Evolutionary conservation across 495 filamentous ascomycete genomes (phyloP).

Genomic region (Aspergillus steynii): DNA sequence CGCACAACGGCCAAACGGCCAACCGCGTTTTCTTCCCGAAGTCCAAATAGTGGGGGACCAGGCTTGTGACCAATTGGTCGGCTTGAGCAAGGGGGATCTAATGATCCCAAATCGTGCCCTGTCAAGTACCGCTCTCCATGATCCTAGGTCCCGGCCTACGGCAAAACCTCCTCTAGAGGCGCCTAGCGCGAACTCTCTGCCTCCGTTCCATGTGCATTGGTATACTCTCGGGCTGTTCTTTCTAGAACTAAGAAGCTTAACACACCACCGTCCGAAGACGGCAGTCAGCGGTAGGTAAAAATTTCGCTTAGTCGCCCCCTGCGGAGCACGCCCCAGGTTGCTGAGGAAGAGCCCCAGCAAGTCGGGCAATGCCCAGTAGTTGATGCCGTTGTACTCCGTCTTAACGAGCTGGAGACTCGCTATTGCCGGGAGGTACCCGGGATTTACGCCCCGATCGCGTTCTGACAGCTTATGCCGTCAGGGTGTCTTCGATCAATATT

Average conservation of each 20-base stretch:
- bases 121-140: constrained; percentile 7
- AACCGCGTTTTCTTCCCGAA: background rate
- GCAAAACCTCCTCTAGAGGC: constrained; percentile 4
- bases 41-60: constrained; percentile 8
- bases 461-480: constrained; percentile 2
- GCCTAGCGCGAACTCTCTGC: constrained; percentile 4
- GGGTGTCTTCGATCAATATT: constrained; percentile 3
- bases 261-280: constrained; percentile 17
- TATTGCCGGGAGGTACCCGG: background rate
- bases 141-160: background rate
- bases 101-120: constrained; percentile 4
- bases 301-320: constrained; percentile 10
- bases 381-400: constrained; percentile 7
- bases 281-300: constrained; percentile 16
- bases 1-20: constrained; percentile 9
- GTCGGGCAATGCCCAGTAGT: constrained; percentile 10
- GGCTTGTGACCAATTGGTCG: constrained; percentile 8
- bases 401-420: background rate
- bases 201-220: constrained; percentile 5
- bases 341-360: constrained; percentile 14
- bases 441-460: constrained; percentile 3
- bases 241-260: constrained; percentile 3
- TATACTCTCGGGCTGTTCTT: background rate
- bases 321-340: constrained; percentile 8
- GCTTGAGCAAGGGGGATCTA: background rate